Evolutionary conservation across 805 yeast species (phyloP).

Genomic region (Candida berthetii): DNA sequence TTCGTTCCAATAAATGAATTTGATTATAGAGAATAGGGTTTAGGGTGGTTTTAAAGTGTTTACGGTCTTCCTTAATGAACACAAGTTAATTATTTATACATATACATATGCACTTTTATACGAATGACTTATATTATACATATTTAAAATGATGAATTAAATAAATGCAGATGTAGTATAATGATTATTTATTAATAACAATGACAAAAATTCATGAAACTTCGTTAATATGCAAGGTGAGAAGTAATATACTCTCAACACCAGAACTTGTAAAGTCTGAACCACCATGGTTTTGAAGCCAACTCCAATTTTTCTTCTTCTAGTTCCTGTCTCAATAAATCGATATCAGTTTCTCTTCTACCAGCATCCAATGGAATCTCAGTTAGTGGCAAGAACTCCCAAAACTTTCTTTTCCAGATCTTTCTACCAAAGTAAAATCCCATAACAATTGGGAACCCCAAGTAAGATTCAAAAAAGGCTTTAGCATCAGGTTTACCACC

Average conservation of each 20-base stretch:
- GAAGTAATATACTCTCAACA: conserved; percentile 11
- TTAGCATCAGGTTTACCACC: conserved; percentile 26
- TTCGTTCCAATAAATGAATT: conserved; percentile 42
- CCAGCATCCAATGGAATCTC: conserved; percentile 61
- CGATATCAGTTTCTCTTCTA: conserved; percentile 53
- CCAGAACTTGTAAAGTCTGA: conserved; percentile 52
- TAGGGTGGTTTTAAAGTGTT: too few species aligned
- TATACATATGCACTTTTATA: too few species aligned
- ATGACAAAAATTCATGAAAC: too few species aligned
- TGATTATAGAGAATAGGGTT: too few species aligned
- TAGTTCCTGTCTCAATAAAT: conserved; percentile 47
- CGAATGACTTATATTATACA: too few species aligned
- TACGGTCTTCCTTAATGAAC: too few species aligned
- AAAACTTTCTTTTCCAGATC: conserved; percentile 34
- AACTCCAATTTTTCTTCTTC: conserved; percentile 49
- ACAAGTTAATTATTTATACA: too few species aligned
- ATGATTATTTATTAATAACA: too few species aligned
- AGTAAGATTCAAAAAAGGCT: conserved; percentile 32
- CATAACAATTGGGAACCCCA: conserved; percentile 36
- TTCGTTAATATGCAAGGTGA: too few species aligned
- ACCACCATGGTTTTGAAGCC: conserved; percentile 36
- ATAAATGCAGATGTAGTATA: too few species aligned
- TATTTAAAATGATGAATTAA: too few species aligned
- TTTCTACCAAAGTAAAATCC: conserved; percentile 34
- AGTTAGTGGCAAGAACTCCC: conserved; percentile 32